These are phyloP conservation scores for Apiospora pterosperma DNA, from an alignment of 2,329 filamentous ascomycete species.

Conservation along the genomic window DNA sequence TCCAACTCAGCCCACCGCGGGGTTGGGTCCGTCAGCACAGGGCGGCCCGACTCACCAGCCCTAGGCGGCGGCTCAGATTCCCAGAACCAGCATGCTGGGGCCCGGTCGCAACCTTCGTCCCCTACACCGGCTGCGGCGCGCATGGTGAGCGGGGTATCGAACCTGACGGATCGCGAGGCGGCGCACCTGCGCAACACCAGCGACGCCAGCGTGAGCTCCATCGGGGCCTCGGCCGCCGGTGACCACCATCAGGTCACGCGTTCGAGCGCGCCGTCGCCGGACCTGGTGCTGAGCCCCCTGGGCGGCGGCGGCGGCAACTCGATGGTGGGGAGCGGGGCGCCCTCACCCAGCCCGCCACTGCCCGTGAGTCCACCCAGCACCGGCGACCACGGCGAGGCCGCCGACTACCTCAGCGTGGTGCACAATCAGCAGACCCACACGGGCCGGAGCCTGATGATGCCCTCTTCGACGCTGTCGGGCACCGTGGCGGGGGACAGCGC, in stretches of 20 bases:
- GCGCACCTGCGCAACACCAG: slow-evolving; percentile 39
- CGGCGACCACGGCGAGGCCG: slow-evolving; percentile 15
- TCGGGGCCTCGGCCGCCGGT: not conserved
- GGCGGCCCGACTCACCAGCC: slow-evolving; percentile 20
- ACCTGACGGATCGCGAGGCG: slow-evolving; percentile 36
- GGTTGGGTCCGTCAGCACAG: not conserved
- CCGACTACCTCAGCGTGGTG: slow-evolving; percentile 22
- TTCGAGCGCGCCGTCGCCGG: not conserved
- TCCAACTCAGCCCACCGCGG: slow-evolving; percentile 14
- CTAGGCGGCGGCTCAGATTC: slow-evolving; percentile 11
- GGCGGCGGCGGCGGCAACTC: not conserved
- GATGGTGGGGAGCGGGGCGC: not conserved
- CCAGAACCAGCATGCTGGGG: not conserved
- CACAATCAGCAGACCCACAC: not conserved
- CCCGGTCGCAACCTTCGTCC: slow-evolving; percentile 3
- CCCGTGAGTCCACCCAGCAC: slow-evolving; percentile 25
- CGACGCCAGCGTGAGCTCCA: slow-evolving; percentile 36
- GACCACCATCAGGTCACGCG: not conserved
- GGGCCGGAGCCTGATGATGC: not conserved
- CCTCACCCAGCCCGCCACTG: slow-evolving; percentile 2
- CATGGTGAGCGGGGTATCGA: slow-evolving; percentile 35
- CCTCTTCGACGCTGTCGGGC: slow-evolving; percentile 1
- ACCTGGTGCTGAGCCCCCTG: not conserved
- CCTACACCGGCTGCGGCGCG: slow-evolving; percentile 9
- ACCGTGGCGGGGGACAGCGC: slow-evolving; percentile 4